phyloP scores from a whole-genome alignment of 169 alveolate genomes.

The Plasmodium adleri region DNA sequence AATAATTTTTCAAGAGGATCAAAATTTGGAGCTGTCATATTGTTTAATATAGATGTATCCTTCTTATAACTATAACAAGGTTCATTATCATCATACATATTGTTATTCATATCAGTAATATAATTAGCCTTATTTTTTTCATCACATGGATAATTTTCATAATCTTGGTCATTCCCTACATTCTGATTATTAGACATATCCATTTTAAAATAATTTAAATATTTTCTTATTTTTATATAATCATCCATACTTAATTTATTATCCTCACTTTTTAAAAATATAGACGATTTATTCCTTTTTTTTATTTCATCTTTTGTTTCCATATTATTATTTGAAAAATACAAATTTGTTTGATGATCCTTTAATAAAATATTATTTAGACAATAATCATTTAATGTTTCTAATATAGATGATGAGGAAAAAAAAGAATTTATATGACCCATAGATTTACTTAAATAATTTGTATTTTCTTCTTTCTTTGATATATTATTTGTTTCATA shows the following conservation, averaged over 20 bases:
- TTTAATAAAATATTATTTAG: not conserved
- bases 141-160: not conserved
- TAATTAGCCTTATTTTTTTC: not conserved
- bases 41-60: too few species aligned
- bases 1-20: conserved; percentile 24
- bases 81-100: not conserved
- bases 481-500: not conserved
- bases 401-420: not conserved
- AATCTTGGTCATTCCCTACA: too few species aligned
- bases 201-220: not conserved
- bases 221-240: conserved; percentile 13
- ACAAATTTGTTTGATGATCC: not conserved
- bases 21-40: not conserved
- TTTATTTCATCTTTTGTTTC: conserved; percentile 7
- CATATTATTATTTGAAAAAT: not conserved
- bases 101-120: conserved; percentile 2
- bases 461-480: not conserved
- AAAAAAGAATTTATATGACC: not conserved
- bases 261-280: conserved; percentile 2
- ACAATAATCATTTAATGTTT: conserved; percentile 1
- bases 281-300: conserved; percentile 21
- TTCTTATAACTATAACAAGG: too few species aligned
- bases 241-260: conserved; percentile 26
- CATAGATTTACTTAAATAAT: not conserved
- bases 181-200: not conserved